These are phyloP conservation scores for Fusarium ambrosium DNA, from an alignment of 2,329 filamentous ascomycete species.

Conservation along the genomic window DNA sequence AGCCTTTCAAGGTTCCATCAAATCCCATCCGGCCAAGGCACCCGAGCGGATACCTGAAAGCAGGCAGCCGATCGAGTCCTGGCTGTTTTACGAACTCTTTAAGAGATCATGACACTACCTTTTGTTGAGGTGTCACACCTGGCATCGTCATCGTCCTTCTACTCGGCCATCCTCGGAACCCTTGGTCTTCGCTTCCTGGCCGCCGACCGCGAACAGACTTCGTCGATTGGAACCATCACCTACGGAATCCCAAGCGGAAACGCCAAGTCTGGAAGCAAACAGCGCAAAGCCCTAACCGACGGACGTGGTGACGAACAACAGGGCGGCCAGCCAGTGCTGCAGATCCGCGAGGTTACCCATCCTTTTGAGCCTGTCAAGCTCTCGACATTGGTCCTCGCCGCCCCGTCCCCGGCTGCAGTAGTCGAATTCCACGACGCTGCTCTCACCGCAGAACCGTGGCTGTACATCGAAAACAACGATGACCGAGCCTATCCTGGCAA, in stretches of 20 bases:
- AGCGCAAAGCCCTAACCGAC: constrained; percentile 28
- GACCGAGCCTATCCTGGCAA: constrained; percentile 39
- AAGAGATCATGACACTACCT: constrained; percentile 58
- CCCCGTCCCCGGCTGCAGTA: constrained; percentile 74
- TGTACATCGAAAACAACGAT: constrained; percentile 52
- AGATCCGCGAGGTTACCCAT: constrained; percentile 59
- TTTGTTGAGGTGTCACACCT: constrained; percentile 79
- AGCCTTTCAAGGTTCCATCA: constrained; percentile 28
- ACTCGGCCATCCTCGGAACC: constrained; percentile 81
- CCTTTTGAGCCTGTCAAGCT: constrained; percentile 57
- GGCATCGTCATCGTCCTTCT: constrained; percentile 85
- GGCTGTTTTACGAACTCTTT: constrained; percentile 34
- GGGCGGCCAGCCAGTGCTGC: constrained; percentile 54
- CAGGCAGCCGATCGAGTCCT: constrained; percentile 39
- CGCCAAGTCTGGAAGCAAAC: constrained; percentile 36
- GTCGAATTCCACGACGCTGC: constrained; percentile 79
- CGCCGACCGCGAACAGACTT: constrained; percentile 42
- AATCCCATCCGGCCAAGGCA: constrained; percentile 35
- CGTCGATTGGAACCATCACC: constrained; percentile 54
- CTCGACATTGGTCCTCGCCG: constrained; percentile 74
- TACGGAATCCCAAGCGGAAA: constrained; percentile 54
- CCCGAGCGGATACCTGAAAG: constrained; percentile 41
- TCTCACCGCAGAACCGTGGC: constrained; percentile 70
- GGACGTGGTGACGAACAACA: constrained; percentile 41
- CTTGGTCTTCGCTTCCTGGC: constrained; percentile 76